phyloP scores from a whole-genome alignment of 1,284 basidiomycete species.

The Tetrapyrgos nigripes region DNA sequence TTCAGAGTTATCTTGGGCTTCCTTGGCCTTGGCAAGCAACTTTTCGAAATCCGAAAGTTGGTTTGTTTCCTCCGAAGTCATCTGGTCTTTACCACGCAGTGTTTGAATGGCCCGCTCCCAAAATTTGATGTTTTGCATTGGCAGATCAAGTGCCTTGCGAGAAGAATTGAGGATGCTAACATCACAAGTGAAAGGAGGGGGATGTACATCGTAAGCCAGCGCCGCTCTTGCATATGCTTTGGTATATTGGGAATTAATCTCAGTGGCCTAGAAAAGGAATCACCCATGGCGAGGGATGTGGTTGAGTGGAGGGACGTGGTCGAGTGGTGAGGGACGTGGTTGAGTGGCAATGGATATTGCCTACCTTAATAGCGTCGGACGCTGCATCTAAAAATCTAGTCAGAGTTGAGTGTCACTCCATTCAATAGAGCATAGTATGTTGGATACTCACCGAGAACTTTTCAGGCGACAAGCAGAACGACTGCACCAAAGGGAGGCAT shows the following conservation, averaged over 20 bases:
- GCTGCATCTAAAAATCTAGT: constrained; percentile 20
- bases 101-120: constrained; percentile 38
- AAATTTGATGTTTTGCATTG: neutral
- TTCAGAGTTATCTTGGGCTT: constrained; percentile 26
- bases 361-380: constrained; percentile 17
- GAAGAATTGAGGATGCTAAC: neutral
- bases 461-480: constrained; percentile 23
- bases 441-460: neutral
- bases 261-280: constrained; percentile 11
- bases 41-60: constrained; percentile 36
- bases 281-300: neutral
- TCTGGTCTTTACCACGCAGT: constrained; percentile 30
- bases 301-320: too few species aligned
- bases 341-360: neutral
- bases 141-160: neutral
- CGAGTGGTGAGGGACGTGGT: too few species aligned
- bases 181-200: neutral
- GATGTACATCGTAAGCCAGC: constrained; percentile 18
- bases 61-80: constrained; percentile 29
- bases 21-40: constrained; percentile 33
- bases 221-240: constrained; percentile 21
- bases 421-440: too few species aligned
- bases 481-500: constrained; percentile 25
- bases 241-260: constrained; percentile 19
- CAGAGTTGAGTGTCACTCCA: neutral